Evolutionary conservation across 1,284 basidiomycete genomes (phyloP).

Genomic region (Cutaneotrichosporon curvatum): DNA sequence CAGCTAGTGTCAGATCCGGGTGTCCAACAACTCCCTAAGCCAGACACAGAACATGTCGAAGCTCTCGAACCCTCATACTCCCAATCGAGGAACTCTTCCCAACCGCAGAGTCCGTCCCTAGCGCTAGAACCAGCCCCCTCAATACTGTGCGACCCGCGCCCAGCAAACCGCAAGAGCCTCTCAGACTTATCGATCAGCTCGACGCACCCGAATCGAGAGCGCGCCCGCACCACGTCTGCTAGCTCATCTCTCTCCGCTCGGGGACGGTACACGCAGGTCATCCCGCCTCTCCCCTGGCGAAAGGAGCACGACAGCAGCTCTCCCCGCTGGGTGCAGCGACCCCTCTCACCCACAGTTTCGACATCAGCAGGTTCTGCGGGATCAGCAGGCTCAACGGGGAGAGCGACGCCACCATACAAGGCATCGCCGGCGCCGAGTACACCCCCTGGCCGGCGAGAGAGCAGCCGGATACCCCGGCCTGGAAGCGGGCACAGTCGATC

Average conservation of each 20-base stretch:
- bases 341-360: constrained; percentile 2
- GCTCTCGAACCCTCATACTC: no score
- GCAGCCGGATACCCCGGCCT: background rate
- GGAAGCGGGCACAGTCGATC: background rate
- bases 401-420: no score
- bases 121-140: background rate
- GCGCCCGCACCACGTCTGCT: background rate
- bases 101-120: no score
- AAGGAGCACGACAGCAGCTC: constrained; percentile 3
- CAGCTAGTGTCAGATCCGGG: no score
- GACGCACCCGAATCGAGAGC: background rate
- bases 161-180: background rate
- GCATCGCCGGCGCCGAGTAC: background rate
- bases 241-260: background rate
- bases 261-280: background rate
- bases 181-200: background rate
- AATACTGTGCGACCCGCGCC: background rate
- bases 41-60: no score
- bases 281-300: constrained; percentile 13
- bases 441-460: no score
- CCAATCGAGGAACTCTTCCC: no score
- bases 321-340: constrained; percentile 12
- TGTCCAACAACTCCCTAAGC: no score
- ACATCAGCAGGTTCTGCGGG: no score
- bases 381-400: no score